Percentiles rank a stretch among this genome's conserved stretches.
These are phyloP conservation scores for Amniculicola lignicola DNA, from an alignment of 495 filamentous ascomycete species.

Conservation along the genomic window DNA sequence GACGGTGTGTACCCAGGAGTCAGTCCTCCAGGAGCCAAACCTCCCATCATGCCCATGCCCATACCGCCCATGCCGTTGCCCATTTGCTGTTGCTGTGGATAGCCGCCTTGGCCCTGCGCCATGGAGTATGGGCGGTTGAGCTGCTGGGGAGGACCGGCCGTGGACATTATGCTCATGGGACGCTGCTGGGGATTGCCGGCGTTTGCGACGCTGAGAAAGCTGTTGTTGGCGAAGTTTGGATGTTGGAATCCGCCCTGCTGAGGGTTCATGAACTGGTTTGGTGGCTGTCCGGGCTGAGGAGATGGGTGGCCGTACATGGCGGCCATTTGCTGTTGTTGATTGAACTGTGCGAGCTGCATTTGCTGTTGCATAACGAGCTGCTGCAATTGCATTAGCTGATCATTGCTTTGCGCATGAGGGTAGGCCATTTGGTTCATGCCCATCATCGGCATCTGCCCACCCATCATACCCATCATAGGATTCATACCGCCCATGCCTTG, in stretches of 20 bases:
- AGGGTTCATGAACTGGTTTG: too few species aligned
- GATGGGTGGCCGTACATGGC: not conserved
- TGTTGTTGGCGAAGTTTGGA: constrained; percentile 1
- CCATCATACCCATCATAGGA: constrained; percentile 10
- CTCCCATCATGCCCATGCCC: too few species aligned
- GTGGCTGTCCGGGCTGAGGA: too few species aligned
- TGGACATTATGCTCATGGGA: constrained; percentile 27
- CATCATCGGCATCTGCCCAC: constrained; percentile 17
- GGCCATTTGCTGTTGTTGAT: constrained; percentile 9
- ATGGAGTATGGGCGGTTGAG: constrained; percentile 14
- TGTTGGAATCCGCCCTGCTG: too few species aligned
- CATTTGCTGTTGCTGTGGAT: too few species aligned
- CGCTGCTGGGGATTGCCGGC: constrained; percentile 10
- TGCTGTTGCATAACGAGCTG: constrained; percentile 10
- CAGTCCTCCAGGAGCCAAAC: too few species aligned
- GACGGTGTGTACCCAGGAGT: constrained; percentile 59
- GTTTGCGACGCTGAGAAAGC: constrained; percentile 4
- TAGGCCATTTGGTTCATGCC: constrained; percentile 28
- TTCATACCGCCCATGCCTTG: constrained; percentile 6
- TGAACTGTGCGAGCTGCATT: constrained; percentile 2
- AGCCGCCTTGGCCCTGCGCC: too few species aligned
- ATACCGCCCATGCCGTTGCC: too few species aligned
- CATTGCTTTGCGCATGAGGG: constrained; percentile 1
- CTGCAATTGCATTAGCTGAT: constrained; percentile 27
- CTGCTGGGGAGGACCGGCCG: not conserved